Percentiles rank a stretch among this genome's conserved stretches.
phyloP scores from a whole-genome alignment of 2,329 filamentous ascomycete species.

The Diaporthe australafricana region DNA sequence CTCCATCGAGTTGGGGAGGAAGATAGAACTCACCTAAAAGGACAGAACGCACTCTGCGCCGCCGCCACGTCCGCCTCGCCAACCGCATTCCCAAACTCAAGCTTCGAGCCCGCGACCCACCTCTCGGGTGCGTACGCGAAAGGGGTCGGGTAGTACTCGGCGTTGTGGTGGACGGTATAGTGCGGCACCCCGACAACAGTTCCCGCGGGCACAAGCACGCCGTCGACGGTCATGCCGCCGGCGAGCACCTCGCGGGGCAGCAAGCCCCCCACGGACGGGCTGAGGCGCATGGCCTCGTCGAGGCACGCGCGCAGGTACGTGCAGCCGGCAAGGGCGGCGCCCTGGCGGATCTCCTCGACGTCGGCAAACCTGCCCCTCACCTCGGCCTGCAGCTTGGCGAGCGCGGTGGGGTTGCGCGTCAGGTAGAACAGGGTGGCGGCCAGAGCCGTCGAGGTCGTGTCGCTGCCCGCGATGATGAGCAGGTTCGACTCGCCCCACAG shows the following conservation, averaged over 20 bases:
- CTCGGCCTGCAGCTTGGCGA: constrained; percentile 61
- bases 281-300: constrained; percentile 74
- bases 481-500: constrained; percentile 79
- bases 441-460: constrained; percentile 78
- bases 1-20: too few species aligned
- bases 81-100: constrained; percentile 50
- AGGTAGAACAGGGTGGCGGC: constrained; percentile 74
- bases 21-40: constrained; percentile 62
- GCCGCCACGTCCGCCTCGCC: constrained; percentile 63
- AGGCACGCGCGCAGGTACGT: constrained; percentile 73
- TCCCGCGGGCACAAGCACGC: constrained; percentile 65
- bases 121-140: constrained; percentile 72
- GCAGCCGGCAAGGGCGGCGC: constrained; percentile 60
- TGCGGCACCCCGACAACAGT: constrained; percentile 73
- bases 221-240: constrained; percentile 67
- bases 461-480: constrained; percentile 77
- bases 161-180: constrained; percentile 77
- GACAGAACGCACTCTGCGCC: constrained; percentile 78
- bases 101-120: constrained; percentile 67
- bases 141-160: constrained; percentile 69
- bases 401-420: constrained; percentile 60
- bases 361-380: constrained; percentile 62
- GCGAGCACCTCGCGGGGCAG: constrained; percentile 69
- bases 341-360: constrained; percentile 67
- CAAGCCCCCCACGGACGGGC: constrained; percentile 70